These are phyloP conservation scores for Cucurbita pepo DNA, from an alignment of 306 rosid genomes.

Conservation along the genomic window DNA sequence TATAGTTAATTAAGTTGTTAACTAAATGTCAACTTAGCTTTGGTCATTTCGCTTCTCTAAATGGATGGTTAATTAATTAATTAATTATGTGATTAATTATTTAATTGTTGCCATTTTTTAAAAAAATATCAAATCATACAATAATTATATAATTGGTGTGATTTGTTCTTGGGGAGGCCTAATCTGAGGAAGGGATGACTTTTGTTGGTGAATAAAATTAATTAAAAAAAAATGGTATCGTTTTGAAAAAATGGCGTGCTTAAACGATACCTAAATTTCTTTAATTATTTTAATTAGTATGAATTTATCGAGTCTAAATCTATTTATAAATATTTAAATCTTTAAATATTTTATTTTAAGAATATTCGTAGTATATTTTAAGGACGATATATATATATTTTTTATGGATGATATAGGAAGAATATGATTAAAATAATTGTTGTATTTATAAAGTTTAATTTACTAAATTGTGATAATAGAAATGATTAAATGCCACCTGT, in stretches of 20 bases:
- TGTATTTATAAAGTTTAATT: too few relatives aligned
- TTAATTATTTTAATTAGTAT: background rate
- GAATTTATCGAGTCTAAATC: background rate
- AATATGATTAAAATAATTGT: too few relatives aligned
- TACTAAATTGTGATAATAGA: too few relatives aligned
- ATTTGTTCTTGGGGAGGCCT: background rate
- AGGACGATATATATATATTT: too few relatives aligned
- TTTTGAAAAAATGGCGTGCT: too few relatives aligned
- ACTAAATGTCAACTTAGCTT: constrained; percentile 7
- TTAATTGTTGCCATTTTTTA: background rate
- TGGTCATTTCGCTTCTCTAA: background rate
- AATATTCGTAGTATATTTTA: too few relatives aligned
- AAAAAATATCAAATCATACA: background rate
- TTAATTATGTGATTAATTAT: background rate
- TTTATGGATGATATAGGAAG: too few relatives aligned
- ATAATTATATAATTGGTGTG: background rate
- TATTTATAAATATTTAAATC: too few relatives aligned
- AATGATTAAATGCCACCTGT: background rate
- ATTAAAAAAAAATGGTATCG: background rate
- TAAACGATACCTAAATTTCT: background rate
- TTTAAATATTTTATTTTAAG: too few relatives aligned
- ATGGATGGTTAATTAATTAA: background rate
- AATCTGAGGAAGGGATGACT: background rate
- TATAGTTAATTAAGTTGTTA: background rate
- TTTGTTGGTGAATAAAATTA: background rate